phyloP scores from a whole-genome alignment of 2,329 filamentous ascomycete genomes.

The Colletotrichum sansevieriae region DNA sequence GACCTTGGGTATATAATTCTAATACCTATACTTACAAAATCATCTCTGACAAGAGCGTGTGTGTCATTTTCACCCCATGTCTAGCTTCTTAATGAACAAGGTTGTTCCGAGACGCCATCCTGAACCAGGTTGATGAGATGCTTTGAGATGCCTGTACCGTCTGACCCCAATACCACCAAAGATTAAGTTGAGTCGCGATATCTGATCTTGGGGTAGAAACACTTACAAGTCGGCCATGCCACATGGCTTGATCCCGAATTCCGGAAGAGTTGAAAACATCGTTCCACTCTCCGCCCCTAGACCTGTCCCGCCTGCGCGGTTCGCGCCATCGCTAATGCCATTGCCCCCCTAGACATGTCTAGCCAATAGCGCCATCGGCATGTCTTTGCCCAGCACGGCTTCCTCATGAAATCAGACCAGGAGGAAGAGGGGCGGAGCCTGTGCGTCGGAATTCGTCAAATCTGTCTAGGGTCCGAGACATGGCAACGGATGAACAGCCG shows the following conservation, averaged over 20 bases:
- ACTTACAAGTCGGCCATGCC: background rate
- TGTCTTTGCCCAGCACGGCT: background rate
- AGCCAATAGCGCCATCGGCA: slow-evolving; percentile 16
- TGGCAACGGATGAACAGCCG: background rate
- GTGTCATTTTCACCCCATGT: no score
- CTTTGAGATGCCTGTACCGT: no score
- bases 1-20: slow-evolving; percentile 5
- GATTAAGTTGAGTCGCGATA: no score
- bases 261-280: background rate
- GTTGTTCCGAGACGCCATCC: no score
- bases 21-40: background rate
- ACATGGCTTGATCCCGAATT: background rate
- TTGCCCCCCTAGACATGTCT: slow-evolving; percentile 3
- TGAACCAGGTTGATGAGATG: no score
- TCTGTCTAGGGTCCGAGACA: slow-evolving; percentile 3
- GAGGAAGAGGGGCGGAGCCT: background rate
- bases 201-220: no score
- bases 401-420: background rate
- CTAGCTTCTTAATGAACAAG: no score
- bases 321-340: slow-evolving; percentile 3
- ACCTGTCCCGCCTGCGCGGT: background rate
- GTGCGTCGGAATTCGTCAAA: background rate
- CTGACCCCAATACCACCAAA: no score
- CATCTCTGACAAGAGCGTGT: no score
- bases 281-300: background rate